Evolutionary conservation across 2,329 filamentous ascomycete genomes (phyloP).

Genomic region (Curvularia eragrostidis): DNA sequence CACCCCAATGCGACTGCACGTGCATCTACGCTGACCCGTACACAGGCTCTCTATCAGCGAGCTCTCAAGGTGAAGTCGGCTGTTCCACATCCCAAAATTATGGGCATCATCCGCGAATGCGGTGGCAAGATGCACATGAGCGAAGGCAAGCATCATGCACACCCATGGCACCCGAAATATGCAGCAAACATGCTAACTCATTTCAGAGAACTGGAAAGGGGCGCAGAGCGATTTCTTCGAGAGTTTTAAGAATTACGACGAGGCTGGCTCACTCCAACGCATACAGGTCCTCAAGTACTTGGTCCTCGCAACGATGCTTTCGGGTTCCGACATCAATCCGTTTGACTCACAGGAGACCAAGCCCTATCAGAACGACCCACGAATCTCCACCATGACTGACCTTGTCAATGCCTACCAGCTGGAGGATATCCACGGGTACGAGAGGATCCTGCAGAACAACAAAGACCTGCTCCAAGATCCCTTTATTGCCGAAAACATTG

Average conservation of each 20-base stretch:
- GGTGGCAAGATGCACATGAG: constrained; percentile 99
- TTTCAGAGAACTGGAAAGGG: constrained; percentile 90
- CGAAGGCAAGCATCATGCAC: constrained; percentile 61
- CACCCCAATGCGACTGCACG: constrained; percentile 22
- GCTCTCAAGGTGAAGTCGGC: constrained; percentile 94
- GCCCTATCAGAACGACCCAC: constrained; percentile 93
- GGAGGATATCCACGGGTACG: constrained; percentile 91
- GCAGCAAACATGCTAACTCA: constrained; percentile 32
- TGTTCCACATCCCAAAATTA: constrained; percentile 97
- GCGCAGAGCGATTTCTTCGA: constrained; percentile 98
- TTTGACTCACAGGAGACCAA: constrained; percentile 99
- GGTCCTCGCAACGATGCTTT: constrained; percentile 95
- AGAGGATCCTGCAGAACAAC: constrained; percentile 84
- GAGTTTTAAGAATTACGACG: constrained; percentile 98
- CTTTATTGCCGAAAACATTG: constrained; percentile 98
- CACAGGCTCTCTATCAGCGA: constrained; percentile 79
- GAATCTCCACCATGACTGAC: constrained; percentile 96
- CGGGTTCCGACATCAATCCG: constrained; percentile 98
- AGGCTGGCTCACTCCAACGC: constrained; percentile 92
- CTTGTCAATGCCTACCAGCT: constrained; percentile 95
- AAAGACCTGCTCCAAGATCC: constrained; percentile 87
- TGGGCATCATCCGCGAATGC: constrained; percentile 98
- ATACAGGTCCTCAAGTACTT: constrained; percentile 98
- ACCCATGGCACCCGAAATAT: constrained; percentile 17
- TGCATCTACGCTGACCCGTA: constrained; percentile 34